Conservation (phyloP, 2,329 filamentous ascomycete species). For the Colletotrichum sp. region DNA sequence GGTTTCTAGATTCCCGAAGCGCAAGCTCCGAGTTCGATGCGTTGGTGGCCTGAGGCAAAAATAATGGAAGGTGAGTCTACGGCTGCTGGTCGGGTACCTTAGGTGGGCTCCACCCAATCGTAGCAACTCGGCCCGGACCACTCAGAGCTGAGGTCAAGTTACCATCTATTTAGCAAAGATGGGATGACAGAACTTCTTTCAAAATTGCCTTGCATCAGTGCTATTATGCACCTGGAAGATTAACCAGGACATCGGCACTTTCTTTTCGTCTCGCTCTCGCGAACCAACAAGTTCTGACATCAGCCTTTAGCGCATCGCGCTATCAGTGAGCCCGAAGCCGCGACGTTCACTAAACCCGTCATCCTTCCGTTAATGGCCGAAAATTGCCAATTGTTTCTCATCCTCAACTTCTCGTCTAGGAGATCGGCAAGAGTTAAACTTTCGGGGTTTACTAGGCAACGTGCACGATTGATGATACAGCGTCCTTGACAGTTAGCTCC, state of each 20-base stretch:
- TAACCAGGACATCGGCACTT: neutral
- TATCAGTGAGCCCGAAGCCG: neutral
- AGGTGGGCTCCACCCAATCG: neutral
- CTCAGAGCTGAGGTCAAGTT: neutral
- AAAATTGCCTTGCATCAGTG: neutral
- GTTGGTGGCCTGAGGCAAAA: conserved; percentile 13
- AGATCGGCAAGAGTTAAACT: neutral
- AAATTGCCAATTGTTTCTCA: neutral
- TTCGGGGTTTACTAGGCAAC: neutral
- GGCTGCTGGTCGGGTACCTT: neutral
- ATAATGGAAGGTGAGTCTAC: too few species aligned
- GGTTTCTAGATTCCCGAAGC: conserved; percentile 21
- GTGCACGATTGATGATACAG: neutral
- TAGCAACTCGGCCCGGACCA: conserved; percentile 1
- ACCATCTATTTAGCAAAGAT: neutral
- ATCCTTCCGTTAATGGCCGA: neutral
- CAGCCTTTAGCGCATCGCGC: neutral
- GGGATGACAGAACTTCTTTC: neutral
- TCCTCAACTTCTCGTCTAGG: neutral
- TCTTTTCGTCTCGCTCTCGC: neutral
- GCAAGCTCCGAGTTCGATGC: conserved; percentile 27
- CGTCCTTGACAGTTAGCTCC: neutral
- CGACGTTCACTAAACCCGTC: neutral
- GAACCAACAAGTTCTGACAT: neutral
- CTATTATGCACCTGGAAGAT: neutral